Evolutionary conservation across 371 early-diverging fungal genomes (phyloP), one percentile per base, ranked within the genome.

Genomic region (Phascolomyces articulosus): DNA sequence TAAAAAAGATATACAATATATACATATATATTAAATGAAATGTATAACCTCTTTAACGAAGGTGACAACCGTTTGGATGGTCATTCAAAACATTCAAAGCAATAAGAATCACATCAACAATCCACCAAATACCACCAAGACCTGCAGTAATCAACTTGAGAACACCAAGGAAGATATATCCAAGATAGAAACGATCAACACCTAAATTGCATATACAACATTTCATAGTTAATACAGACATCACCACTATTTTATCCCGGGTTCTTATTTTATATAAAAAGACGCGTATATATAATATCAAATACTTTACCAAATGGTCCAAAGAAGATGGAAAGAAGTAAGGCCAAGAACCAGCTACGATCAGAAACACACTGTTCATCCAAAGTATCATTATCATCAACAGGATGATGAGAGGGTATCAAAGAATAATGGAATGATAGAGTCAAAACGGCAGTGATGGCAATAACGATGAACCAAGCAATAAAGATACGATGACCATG

Each of bases 101-200:
- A 47, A 83, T 81, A 47, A 77, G 65, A 6, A 75, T 56, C 31
- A 79, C 63, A 65, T 81, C 82, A 27, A 79, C 58, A 20, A 76
- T 63, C 82, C 82, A 83, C 79, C 77, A 77, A 59, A 83, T 75
- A 62, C 83, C 83, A 31, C 72, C 75, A 18, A 80, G 69, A 72
- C 83, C 83, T 64, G 72, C 83, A 44, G 83, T 79, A 26, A 82
- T n/a, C 13, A 82, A 65, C 59, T 78, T 78, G 21, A 82, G 51
- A 13, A 86, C 56, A 38, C 82, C 74, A 23, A 82, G 69, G 72
- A 85, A 74, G 40, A 86, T 70, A 38, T 85, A 85, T 20, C 86
- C 86, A 27, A 87, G 82, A 63, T 87, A 87, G 82, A 87, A 87
- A 60, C 87, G 85, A 72, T 87, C 87, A 34, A 87, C 65, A 65